Evolutionary conservation across 805 yeast genomes (phyloP).

Genomic region (Lachancea fermentati): DNA sequence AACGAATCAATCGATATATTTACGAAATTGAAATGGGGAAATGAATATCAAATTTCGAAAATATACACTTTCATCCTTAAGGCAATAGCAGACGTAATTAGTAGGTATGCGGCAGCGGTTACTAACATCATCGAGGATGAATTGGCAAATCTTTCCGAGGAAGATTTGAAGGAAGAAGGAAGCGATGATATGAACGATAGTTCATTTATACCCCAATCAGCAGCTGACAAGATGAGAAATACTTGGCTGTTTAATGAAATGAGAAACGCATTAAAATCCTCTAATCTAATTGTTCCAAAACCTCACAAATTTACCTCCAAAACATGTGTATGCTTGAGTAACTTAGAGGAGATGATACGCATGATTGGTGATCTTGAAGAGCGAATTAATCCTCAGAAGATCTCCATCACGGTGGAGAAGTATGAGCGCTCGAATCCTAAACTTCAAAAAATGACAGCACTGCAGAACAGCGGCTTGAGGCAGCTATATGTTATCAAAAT

Average conservation of each 20-base stretch:
- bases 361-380: conserved; percentile 50
- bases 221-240: conserved; percentile 29
- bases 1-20: conserved; percentile 54
- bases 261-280: conserved; percentile 43
- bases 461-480: conserved; percentile 13
- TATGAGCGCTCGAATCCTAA: conserved; percentile 31
- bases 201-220: conserved; percentile 18
- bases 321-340: conserved; percentile 74
- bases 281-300: conserved; percentile 37
- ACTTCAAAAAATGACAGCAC: conserved; percentile 10
- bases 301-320: conserved; percentile 54
- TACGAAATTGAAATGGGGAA: conserved; percentile 57
- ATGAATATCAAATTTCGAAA: conserved; percentile 56
- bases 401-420: conserved; percentile 38
- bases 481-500: conserved; percentile 61
- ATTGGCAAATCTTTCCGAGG: conserved; percentile 8
- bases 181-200: conserved; percentile 15
- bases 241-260: conserved; percentile 47
- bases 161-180: conserved; percentile 15
- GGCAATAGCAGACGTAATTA: conserved; percentile 56
- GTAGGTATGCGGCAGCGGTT: conserved; percentile 41
- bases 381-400: conserved; percentile 50
- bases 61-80: conserved; percentile 56
- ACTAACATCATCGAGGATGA: conserved; percentile 25
- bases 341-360: conserved; percentile 47